Evolutionary conservation across 768 basidiomycete species (phyloP), one percentile per base, ranked within the genome.

Genomic region (Boletus vinaceobasis): DNA sequence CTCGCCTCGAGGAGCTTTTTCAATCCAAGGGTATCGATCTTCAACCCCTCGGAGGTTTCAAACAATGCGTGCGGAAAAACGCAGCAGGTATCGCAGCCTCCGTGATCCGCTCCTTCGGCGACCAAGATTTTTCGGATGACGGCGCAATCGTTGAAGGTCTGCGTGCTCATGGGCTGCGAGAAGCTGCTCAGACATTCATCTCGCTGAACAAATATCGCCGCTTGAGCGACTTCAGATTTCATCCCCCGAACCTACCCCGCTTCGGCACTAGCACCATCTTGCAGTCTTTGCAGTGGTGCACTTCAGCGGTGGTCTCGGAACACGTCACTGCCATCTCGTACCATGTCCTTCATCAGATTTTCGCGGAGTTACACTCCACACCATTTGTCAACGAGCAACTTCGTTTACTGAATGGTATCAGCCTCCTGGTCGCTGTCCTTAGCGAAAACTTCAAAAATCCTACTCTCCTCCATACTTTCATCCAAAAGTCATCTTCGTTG

Each of bases 321-420:
- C 73, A 80, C 39, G 72, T 70, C 26, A 71, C 73, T n/a, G 80
- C 87, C 11, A 83, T 83, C 46, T 83, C 85, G 5, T 94, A 90
- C 66, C 91, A 94, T 56, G 79, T 90, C 51, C 68, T 92, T 27
- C 86, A 88, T 54, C 80, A 82, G 48, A 76, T 96, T 14, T 83
- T 95, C 58, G 77, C 84, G 6, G 77, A 79, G 38, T 72, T 93
- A 9, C 81, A 89, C 54, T 68, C 72, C 10, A 82, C 84, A 0
- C 86, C 86, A 19, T 77, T 97, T 37, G 79, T 96, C 57, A 90
- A 91, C 66, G 92, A 96, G 66, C 90, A 95, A 65, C 70, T 84
- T 38, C 84, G 95, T 13, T 73, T 86, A 29, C 65, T 94, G 38
- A 86, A 91, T 52, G 80, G 83, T 2, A 72, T 96, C 43, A 83